Evolutionary conservation across 768 basidiomycete genomes (phyloP).

Genomic region (Boletellus ananiceps): DNA sequence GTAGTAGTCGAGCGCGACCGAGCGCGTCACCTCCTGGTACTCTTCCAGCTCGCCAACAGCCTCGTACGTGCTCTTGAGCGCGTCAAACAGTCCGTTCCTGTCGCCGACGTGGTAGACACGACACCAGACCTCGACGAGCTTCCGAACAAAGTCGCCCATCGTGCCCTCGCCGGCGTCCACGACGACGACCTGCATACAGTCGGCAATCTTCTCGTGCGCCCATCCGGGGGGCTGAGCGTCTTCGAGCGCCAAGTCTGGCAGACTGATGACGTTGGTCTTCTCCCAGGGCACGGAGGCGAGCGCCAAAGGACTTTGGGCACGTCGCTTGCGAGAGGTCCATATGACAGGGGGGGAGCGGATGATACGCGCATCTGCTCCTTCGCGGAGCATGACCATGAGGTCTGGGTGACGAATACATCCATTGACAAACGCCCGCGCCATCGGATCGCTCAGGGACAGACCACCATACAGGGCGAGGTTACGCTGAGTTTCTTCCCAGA

Average conservation of each 20-base stretch:
- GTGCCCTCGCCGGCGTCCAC: constrained; percentile 26
- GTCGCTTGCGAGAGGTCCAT: constrained; percentile 28
- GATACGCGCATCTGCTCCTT: constrained; percentile 24
- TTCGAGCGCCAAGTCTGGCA: constrained; percentile 22
- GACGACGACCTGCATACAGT: constrained; percentile 31
- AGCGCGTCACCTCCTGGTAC: constrained; percentile 7
- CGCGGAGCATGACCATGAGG: constrained; percentile 31
- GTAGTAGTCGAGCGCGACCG: constrained; percentile 18
- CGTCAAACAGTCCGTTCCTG: constrained; percentile 17
- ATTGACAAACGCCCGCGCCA: constrained; percentile 27
- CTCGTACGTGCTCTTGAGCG: constrained; percentile 20
- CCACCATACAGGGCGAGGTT: constrained; percentile 25
- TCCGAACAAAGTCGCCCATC: constrained; percentile 28
- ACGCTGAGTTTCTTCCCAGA: constrained; percentile 30
- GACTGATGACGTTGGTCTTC: constrained; percentile 12
- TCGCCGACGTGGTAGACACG: constrained; percentile 22
- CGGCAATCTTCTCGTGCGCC: constrained; percentile 10
- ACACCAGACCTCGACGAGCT: constrained; percentile 27
- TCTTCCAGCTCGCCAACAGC: constrained; percentile 26
- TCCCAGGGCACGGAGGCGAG: constrained; percentile 26
- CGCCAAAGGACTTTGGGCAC: constrained; percentile 23
- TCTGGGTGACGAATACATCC: constrained; percentile 30
- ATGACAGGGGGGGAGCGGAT: constrained; percentile 23
- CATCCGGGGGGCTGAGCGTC: constrained; percentile 21
- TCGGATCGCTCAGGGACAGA: constrained; percentile 28